Evolutionary conservation across 768 basidiomycete species (phyloP), one percentile per base, ranked within the genome.

Genomic region (Tylopilus sp.): DNA sequence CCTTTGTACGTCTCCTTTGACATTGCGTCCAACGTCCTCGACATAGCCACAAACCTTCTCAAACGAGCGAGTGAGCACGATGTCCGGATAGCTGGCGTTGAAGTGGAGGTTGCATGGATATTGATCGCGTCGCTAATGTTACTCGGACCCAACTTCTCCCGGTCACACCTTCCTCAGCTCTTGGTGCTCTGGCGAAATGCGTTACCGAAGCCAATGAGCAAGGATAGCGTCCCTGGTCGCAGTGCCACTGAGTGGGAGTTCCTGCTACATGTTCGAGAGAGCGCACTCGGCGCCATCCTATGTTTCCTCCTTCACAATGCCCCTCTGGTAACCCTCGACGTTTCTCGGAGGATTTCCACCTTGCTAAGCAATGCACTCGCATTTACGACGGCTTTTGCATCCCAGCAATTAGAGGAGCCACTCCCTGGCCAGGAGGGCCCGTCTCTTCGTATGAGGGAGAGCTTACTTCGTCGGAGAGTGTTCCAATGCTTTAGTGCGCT

Each of bases 141-240:
- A 3, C 82, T 97, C 7, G 95, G 95, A 0, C 91, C 90, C 3
- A 89, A 92, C 59, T 97, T 98, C 57, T 93, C 98, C 47, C 85
- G 91, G 17, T 82, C 92, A 0, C 94, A 99, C 66, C 79, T 98
- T 2, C 89, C 95, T 0, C 95, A 98, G 59, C 76, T 98, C 17
- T 79, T 98, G 36, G 92, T 98, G 0, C 80, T 99, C 3, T 99
- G 97, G 97, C 78, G 97, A 28, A 99, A 99, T 59, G 94, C 95
- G 1, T 76, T 99, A 0, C 94, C 97, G 2, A 99, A 98, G 69
- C 87, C 92, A 1, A 94, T 91, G 0, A 87, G 79, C 61, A 97
- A 97, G 67, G 95, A 98, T 60, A 71, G 71, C 13, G 78, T 75
- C 15, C 76, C 77, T 5, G 82, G 82, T 17, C 75, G 94, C 26